Evolutionary conservation across 768 basidiomycete species (phyloP), one percentile per base, ranked within the genome.

Genomic region (Pleurotus platypus): DNA sequence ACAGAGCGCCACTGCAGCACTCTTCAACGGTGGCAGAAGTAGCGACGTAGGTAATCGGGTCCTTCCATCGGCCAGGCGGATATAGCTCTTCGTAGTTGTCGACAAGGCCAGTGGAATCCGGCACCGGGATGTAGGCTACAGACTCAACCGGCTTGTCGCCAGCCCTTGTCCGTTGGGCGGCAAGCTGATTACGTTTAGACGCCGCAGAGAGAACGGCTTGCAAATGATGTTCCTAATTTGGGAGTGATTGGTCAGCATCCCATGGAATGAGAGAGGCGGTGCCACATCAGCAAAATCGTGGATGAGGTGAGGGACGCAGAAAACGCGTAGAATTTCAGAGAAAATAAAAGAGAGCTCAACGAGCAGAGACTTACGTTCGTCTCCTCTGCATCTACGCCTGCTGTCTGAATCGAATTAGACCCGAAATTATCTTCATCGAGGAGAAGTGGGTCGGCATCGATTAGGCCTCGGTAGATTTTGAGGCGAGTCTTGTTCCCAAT

Each of bases 401-500:
- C 88, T 18, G 90, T 92, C 49, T 78, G 74, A 62, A 81, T 87
- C 47, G 78, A 86, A 24, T 46, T 56, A 12, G 46, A 56, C n/a
- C 45, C 42, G 37, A 38, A 59, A 40, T 61, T 88, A 65, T 94
- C 92, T 66, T 93, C 92, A 48, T 91, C 90, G 62, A 90, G 84
- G 57, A 90, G 81, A 62, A 90, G 75, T 40, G 86, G 79, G 68
- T 92, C 91, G 30, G 84, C 86, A 66, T 93, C 91, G 76, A 90
- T 82, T 70, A 83, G 83, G 59, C 90, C 92, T 71, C 85, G 84
- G 67, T 86, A 75, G 76, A 94, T 85, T 78, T 84, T 89, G 68
- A 94, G 89, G 60, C 90, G 85, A 65, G 89, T 91, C 80, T 94
- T 94, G 78, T 93, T 92, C 70, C 90, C 94, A 76, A 94, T 87